phyloP scores from a whole-genome alignment of 495 filamentous ascomycete genomes.

The Sordaria brevicollis region DNA sequence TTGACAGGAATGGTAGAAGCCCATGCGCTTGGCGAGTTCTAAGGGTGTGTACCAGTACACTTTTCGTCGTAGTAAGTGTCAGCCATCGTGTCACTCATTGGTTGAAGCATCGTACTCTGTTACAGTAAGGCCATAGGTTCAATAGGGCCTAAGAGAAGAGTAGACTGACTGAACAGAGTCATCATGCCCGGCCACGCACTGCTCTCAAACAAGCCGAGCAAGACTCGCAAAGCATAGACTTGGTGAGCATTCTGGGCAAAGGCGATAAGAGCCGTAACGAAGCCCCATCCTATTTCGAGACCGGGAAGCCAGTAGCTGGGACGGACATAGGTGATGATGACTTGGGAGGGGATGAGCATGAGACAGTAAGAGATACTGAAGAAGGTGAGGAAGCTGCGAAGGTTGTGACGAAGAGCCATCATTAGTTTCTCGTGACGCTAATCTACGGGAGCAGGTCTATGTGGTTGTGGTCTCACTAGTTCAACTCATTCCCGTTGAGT shows the following conservation, averaged over 20 bases:
- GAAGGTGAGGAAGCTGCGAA: conserved; percentile 44
- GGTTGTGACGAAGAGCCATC: not conserved
- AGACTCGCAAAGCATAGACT: conserved; percentile 34
- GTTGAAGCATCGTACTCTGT: no score
- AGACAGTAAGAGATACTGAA: conserved; percentile 37
- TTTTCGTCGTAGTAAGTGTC: not conserved
- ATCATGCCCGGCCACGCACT: conserved; percentile 32
- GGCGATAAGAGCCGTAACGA: conserved; percentile 26
- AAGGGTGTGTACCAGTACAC: conserved; percentile 30
- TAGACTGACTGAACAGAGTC: conserved; percentile 25
- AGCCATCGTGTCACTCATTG: not conserved
- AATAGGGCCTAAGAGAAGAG: no score
- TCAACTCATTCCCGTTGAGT: conserved; percentile 30
- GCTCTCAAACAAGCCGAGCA: conserved; percentile 45
- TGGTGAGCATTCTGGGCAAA: conserved; percentile 17
- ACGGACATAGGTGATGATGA: conserved; percentile 39
- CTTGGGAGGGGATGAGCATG: conserved; percentile 39
- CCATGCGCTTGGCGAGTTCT: conserved; percentile 30
- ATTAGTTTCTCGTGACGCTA: no score
- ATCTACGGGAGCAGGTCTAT: not conserved
- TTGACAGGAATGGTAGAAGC: conserved; percentile 35
- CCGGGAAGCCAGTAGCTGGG: conserved; percentile 30
- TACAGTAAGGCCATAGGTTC: no score
- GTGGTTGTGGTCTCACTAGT: conserved; percentile 14
- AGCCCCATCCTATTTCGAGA: conserved; percentile 33